Conservation (phyloP, 768 basidiomycete genomes). For the Kwoniella bestiolae region DNA sequence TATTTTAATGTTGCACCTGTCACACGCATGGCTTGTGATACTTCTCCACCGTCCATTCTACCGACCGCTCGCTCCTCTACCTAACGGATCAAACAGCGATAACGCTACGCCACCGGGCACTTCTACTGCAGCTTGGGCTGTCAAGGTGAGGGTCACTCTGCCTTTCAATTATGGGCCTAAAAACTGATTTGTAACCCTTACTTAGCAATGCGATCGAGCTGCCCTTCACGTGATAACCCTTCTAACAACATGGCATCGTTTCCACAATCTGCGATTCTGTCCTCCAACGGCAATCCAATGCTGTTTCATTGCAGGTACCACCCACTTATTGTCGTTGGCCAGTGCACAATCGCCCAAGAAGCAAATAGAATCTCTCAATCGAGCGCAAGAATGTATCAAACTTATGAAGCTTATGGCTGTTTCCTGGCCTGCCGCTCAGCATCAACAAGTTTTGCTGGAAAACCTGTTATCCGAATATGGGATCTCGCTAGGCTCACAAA, state of each 20-base stretch:
- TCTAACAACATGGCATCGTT: constrained; percentile 37
- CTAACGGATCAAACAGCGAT: constrained; percentile 6
- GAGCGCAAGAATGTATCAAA: constrained; percentile 35
- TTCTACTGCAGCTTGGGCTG: constrained; percentile 32
- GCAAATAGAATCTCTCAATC: constrained; percentile 28
- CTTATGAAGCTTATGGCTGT: constrained; percentile 39
- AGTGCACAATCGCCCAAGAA: constrained; percentile 32
- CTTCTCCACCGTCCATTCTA: constrained; percentile 52
- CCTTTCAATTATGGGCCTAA: too few relatives aligned
- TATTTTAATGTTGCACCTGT: constrained; percentile 47
- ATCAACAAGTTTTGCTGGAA: constrained; percentile 29
- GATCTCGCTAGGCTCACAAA: constrained; percentile 7
- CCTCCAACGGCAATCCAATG: constrained; percentile 36
- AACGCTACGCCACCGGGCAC: constrained; percentile 6
- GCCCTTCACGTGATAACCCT: constrained; percentile 33
- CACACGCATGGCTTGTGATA: constrained; percentile 46
- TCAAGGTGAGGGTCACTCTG: constrained; percentile 48
- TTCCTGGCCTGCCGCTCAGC: constrained; percentile 36
- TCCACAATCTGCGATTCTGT: constrained; percentile 35
- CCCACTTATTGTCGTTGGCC: constrained; percentile 37
- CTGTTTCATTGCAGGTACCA: constrained; percentile 45
- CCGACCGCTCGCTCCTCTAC: constrained; percentile 34
- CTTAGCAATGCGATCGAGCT: constrained; percentile 39
- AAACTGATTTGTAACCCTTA: too few relatives aligned
- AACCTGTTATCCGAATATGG: constrained; percentile 35